Conservation (phyloP, 352 stramenopile species). For the Peronospora tabacina region DNA sequence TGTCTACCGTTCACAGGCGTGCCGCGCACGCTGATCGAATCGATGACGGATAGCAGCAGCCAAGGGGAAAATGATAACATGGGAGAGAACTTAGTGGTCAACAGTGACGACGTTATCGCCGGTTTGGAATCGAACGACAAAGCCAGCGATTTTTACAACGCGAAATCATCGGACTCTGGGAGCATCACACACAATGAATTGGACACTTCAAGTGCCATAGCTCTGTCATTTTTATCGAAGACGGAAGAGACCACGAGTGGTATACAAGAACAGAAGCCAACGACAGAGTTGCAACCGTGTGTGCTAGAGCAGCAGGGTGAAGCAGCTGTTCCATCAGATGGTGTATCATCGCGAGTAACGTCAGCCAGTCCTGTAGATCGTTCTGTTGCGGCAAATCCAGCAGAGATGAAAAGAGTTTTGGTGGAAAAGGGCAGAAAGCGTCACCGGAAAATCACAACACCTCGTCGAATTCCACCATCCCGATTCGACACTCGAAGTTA, state of each 20-base stretch:
- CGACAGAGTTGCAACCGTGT: not conserved
- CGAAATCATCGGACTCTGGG: conserved; percentile 6
- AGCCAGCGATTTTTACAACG: conserved; percentile 2
- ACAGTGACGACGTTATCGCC: not conserved
- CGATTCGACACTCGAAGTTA: conserved; percentile 11
- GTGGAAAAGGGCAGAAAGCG: conserved; percentile 35
- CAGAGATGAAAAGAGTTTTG: not conserved
- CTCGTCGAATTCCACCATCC: conserved; percentile 42
- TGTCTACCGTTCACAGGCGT: conserved; percentile 5
- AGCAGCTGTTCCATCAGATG: not conserved
- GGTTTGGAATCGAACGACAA: conserved; percentile 6
- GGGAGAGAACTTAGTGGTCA: conserved; percentile 14
- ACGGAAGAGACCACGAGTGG: not conserved
- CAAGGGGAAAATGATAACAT: conserved; percentile 11
- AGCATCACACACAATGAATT: conserved; percentile 23
- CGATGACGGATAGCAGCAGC: conserved; percentile 12
- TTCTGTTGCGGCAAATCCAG: not conserved
- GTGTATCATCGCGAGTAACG: not conserved
- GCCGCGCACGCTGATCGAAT: conserved; percentile 10
- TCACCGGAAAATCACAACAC: conserved; percentile 41
- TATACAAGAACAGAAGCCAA: conserved; percentile 1
- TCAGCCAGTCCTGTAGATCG: not conserved
- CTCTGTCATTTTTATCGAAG: conserved; percentile 1
- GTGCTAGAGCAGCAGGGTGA: conserved; percentile 4
- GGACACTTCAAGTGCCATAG: conserved; percentile 14